Percentiles rank a stretch among this genome's conserved stretches.
phyloP scores from a whole-genome alignment of 2,329 filamentous ascomycete species.

The Pseudocercospora musae region DNA sequence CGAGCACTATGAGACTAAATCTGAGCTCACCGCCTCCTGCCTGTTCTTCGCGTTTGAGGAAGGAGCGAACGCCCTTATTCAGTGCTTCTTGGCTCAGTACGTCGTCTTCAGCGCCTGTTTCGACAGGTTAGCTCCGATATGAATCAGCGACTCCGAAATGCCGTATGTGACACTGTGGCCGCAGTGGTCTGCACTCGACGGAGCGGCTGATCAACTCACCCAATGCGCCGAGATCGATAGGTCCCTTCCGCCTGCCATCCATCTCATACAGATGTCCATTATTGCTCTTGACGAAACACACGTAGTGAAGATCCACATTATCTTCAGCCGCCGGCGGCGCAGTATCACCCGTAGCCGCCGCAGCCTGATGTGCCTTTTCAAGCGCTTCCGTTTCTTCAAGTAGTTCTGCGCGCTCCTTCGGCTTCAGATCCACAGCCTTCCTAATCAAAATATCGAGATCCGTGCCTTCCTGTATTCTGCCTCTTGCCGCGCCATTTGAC shows the following conservation, averaged over 20 bases:
- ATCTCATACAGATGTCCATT: constrained; percentile 72
- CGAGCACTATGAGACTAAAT: constrained; percentile 62
- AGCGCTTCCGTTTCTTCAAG: constrained; percentile 74
- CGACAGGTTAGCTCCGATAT: too few species aligned
- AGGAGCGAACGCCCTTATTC: constrained; percentile 62
- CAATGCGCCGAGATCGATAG: constrained; percentile 58
- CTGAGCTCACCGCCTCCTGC: constrained; percentile 55
- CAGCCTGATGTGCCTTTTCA: constrained; percentile 73
- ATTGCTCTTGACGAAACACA: constrained; percentile 79
- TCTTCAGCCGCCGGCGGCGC: constrained; percentile 73
- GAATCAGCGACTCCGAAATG: too few species aligned
- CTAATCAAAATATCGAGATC: constrained; percentile 64
- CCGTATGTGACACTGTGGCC: too few species aligned
- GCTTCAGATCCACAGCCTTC: constrained; percentile 67
- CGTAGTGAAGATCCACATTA: constrained; percentile 89
- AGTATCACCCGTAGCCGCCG: constrained; percentile 75
- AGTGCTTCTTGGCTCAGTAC: constrained; percentile 68
- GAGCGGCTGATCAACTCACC: constrained; percentile 14
- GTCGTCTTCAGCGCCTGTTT: too few species aligned
- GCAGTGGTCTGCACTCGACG: not conserved
- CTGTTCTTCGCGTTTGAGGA: constrained; percentile 56
- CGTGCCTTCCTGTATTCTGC: constrained; percentile 56
- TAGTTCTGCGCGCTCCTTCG: constrained; percentile 64
- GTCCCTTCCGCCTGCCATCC: constrained; percentile 71
- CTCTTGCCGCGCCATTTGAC: constrained; percentile 68